Evolutionary conservation across 768 basidiomycete species (phyloP).

Genomic region (Lentinus tigrinus): DNA sequence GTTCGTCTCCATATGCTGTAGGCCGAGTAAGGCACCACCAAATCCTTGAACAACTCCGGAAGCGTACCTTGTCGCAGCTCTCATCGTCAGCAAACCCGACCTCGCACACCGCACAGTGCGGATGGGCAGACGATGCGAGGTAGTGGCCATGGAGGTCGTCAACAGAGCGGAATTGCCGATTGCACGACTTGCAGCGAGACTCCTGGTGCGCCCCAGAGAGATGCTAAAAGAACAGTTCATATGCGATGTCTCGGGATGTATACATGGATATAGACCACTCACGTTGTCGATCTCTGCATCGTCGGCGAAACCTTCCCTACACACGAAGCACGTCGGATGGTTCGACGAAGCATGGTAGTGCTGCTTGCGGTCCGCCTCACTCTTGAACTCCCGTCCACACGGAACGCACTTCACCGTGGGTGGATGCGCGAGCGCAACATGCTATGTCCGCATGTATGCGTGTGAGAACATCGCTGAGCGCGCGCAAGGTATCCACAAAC

Average conservation of each 20-base stretch:
- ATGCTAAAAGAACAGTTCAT: conserved; percentile 4
- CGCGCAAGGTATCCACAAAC: not conserved
- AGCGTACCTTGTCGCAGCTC: conserved; percentile 15
- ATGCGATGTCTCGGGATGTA: not conserved
- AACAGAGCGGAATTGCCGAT: conserved; percentile 1
- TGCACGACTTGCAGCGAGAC: conserved; percentile 11
- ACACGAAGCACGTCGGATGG: conserved; percentile 16
- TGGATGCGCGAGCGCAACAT: not conserved
- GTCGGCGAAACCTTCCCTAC: conserved; percentile 13
- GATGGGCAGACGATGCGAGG: conserved; percentile 17
- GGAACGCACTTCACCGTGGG: not conserved
- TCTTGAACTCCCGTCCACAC: conserved; percentile 4
- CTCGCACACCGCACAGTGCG: conserved; percentile 20
- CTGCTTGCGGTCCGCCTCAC: not conserved
- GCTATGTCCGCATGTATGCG: not conserved
- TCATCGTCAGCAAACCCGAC: conserved; percentile 20
- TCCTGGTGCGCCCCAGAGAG: conserved; percentile 2
- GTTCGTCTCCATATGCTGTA: conserved; percentile 7
- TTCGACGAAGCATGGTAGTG: conserved; percentile 13
- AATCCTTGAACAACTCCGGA: not conserved
- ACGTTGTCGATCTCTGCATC: conserved; percentile 3
- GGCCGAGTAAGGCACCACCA: not conserved
- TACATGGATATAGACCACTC: not conserved
- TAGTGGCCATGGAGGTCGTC: conserved; percentile 14
- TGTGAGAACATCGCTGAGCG: not conserved